A percentile compares a stretch with the other conserved stretches of the same genome.
Evolutionary conservation across 176 grass and related monocot genomes (phyloP).

Genomic region (Zoysia pacifica): DNA sequence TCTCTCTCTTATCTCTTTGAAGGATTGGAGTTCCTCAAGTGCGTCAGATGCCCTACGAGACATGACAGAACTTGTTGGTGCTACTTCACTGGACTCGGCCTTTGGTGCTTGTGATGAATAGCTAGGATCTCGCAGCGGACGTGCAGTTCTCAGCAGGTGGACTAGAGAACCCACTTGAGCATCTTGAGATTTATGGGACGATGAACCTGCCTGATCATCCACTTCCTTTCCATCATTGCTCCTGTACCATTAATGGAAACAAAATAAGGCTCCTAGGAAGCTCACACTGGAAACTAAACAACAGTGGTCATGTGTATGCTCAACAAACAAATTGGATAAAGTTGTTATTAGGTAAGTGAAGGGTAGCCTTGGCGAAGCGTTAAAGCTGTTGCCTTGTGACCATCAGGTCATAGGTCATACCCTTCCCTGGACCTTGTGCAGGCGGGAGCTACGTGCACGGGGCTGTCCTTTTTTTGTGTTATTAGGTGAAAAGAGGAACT

Average conservation of each 20-base stretch:
- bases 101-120: slow-evolving; percentile 54
- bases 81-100: slow-evolving; percentile 44
- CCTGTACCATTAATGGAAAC: slow-evolving; percentile 34
- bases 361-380: too few relatives aligned
- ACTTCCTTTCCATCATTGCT: slow-evolving; percentile 70
- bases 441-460: too few relatives aligned
- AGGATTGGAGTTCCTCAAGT: slow-evolving; percentile 67
- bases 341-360: neutral
- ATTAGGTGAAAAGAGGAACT: neutral
- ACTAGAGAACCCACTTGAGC: slow-evolving; percentile 80
- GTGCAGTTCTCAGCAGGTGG: slow-evolving; percentile 62
- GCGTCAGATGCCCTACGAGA: slow-evolving; percentile 73
- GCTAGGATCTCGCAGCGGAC: slow-evolving; percentile 60
- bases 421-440: too few relatives aligned
- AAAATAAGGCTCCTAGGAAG: slow-evolving; percentile 9
- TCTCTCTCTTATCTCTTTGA: slow-evolving; percentile 65
- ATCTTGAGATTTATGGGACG: slow-evolving; percentile 81
- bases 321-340: neutral
- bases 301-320: neutral
- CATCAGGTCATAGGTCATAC: too few relatives aligned
- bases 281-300: neutral
- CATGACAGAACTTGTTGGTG: slow-evolving; percentile 49
- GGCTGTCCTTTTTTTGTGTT: too few relatives aligned
- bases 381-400: too few relatives aligned
- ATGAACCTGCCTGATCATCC: slow-evolving; percentile 49